phyloP scores from a whole-genome alignment of 108 stramenopile species.

The Seminavis robusta region DNA sequence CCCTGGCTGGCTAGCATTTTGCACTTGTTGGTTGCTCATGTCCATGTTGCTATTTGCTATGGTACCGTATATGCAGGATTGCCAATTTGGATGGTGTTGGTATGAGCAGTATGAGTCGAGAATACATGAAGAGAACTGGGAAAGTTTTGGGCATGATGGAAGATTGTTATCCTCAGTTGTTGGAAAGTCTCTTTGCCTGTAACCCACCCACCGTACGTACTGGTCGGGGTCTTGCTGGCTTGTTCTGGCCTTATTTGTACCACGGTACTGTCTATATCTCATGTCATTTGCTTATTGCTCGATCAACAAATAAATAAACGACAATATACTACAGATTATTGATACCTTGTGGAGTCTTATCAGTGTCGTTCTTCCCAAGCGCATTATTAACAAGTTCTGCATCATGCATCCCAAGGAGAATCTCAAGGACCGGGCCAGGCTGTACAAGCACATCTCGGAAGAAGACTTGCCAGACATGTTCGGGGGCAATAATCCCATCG shows the following conservation, averaged over 20 bases:
- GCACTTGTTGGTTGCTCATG: constrained; percentile 6
- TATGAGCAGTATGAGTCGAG: background rate
- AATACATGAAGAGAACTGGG: constrained; percentile 4
- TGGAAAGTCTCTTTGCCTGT: constrained; percentile 11
- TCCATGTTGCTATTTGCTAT: too few species aligned
- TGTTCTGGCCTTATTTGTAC: too few species aligned
- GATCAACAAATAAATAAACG: too few species aligned
- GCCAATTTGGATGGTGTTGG: constrained; percentile 2
- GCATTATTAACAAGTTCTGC: constrained; percentile 17
- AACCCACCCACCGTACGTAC: constrained; percentile 15
- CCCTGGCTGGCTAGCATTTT: constrained; percentile 15
- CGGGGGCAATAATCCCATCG: constrained; percentile 22
- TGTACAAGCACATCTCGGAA: constrained; percentile 15
- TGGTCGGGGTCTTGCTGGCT: too few species aligned
- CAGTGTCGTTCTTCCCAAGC: constrained; percentile 14
- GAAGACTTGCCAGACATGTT: constrained; percentile 20
- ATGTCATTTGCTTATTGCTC: too few species aligned
- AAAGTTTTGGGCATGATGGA: constrained; percentile 5
- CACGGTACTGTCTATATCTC: too few species aligned
- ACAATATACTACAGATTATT: too few species aligned
- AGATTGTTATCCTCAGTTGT: constrained; percentile 26
- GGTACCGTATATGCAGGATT: too few species aligned
- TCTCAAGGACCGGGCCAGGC: background rate
- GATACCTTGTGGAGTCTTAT: constrained; percentile 5
- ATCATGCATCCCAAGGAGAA: constrained; percentile 3